These are phyloP conservation scores for Paracamarosporium sp. DNA, from an alignment of 2,329 filamentous ascomycete genomes.

Conservation along the genomic window DNA sequence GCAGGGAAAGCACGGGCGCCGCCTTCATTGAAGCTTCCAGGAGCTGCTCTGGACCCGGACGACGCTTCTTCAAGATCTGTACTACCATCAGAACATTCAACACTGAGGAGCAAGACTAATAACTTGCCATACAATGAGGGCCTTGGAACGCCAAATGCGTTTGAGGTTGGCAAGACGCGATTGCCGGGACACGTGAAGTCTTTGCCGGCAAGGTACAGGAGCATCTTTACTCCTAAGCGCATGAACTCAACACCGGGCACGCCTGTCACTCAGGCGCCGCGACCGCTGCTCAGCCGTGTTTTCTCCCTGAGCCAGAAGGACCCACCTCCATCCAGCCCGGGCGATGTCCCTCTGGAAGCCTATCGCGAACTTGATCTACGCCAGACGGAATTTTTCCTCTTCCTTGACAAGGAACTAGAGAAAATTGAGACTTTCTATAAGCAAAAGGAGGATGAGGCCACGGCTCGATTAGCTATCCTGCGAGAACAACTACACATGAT, in stretches of 20 bases:
- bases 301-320: slow-evolving; percentile 51
- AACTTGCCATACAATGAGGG: too few species aligned
- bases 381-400: slow-evolving; percentile 85
- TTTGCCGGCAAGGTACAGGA: slow-evolving; percentile 40
- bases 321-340: slow-evolving; percentile 42
- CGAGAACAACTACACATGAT: slow-evolving; percentile 91
- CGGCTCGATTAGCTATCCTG: slow-evolving; percentile 71
- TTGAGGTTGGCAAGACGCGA: slow-evolving; percentile 52
- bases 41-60: slow-evolving; percentile 63
- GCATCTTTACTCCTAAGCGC: slow-evolving; percentile 49
- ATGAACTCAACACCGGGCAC: slow-evolving; percentile 47
- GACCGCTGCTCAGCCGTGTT: slow-evolving; percentile 48
- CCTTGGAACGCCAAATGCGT: slow-evolving; percentile 43
- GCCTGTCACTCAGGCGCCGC: slow-evolving; percentile 30
- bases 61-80: slow-evolving; percentile 22
- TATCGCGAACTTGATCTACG: slow-evolving; percentile 72
- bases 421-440: slow-evolving; percentile 94
- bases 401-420: slow-evolving; percentile 81
- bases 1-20: slow-evolving; percentile 41
- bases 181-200: slow-evolving; percentile 39
- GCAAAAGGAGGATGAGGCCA: slow-evolving; percentile 85
- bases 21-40: slow-evolving; percentile 66
- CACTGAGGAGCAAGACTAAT: slow-evolving; percentile 16
- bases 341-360: slow-evolving; percentile 61
- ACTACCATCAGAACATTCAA: slow-evolving; percentile 19